Evolutionary conservation across 2,329 filamentous ascomycete species (phyloP).

Genomic region (Fusarium kyushuense): DNA sequence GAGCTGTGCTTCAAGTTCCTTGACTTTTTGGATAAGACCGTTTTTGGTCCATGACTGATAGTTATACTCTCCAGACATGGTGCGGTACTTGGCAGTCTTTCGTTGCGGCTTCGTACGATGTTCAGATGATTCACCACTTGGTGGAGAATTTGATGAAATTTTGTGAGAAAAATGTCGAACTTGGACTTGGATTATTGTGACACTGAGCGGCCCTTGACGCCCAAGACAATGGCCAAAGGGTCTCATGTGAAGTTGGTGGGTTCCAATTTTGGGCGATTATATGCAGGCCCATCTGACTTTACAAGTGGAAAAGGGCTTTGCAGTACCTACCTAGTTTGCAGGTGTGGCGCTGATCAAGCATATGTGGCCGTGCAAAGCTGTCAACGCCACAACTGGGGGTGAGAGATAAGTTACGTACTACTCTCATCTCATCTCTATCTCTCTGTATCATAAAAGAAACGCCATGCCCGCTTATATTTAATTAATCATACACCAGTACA

Average conservation of each 20-base stretch:
- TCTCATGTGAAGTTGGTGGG: constrained; percentile 49
- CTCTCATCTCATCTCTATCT: constrained; percentile 44
- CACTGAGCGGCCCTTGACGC: constrained; percentile 45
- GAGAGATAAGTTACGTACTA: constrained; percentile 45
- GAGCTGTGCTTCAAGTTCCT: constrained; percentile 74
- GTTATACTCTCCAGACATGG: constrained; percentile 53
- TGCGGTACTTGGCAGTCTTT: constrained; percentile 40
- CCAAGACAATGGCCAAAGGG: constrained; percentile 43
- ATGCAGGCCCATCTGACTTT: constrained; percentile 42
- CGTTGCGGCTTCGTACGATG: constrained; percentile 23
- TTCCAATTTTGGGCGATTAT: constrained; percentile 43
- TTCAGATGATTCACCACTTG: constrained; percentile 43
- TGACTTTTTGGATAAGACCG: constrained; percentile 75
- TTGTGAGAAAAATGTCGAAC: constrained; percentile 11
- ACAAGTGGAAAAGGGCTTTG: constrained; percentile 44
- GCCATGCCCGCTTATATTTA: constrained; percentile 13
- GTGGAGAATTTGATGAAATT: constrained; percentile 23
- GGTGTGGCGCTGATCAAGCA: constrained; percentile 36
- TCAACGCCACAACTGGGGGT: constrained; percentile 34
- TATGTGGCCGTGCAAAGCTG: constrained; percentile 31
- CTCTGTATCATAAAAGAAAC: constrained; percentile 23
- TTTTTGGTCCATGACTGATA: constrained; percentile 78
- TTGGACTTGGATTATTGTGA: constrained; percentile 30
- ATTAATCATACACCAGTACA: background rate
- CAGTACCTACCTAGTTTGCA: constrained; percentile 14